Evolutionary conservation across 164 flowering plant genomes (phyloP), one percentile per base, ranked within the genome.

Genomic region (Piper betle): DNA sequence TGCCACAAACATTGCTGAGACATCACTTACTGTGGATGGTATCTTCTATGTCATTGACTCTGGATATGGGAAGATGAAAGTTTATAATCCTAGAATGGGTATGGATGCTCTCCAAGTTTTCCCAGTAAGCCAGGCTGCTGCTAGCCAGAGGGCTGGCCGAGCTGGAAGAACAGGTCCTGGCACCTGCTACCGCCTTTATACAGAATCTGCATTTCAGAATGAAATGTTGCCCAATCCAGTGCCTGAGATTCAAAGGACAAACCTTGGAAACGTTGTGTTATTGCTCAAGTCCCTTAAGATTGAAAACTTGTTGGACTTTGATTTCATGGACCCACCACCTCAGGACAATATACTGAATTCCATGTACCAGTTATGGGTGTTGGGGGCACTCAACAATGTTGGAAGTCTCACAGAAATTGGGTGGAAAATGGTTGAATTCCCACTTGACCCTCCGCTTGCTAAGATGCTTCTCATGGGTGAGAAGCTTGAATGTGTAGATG

Each of bases 241-340:
- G 38, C 97, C 98, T 1, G 97, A 89, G 74, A 92, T 92, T 41
- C 97, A 92, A 67, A 74, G 96, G 64, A 89, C 96, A 10, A 92
- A 92, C 68, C 88, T 92, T 40, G 97, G 97, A 0, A 86, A 92
- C 64, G 96, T 89, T 54, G 97, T 87, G 46, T 67, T 92, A 64
- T 66, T 89, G 66, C 91, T 92, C 18, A 92, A 92, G 65, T 82
- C 90, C 50, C 81, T 92, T 17, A 84, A 86, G 69, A 75, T 89
- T 42, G 94, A 89, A 3, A 84, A 93, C 63, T 61, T 93, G 66
- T 73, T 89, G 63, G 94, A 87, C 74, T 89, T 92, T 66, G 97
- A 92, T 68, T 92, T 92, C 75, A 92, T 92, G 98, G 98, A 92
- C 62, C 98, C 97, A 12, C 98, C 98, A 4, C 98, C 98, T 4